These are phyloP conservation scores for Bjerkandera adusta DNA, from an alignment of 1,284 basidiomycete species.

Conservation along the genomic window DNA sequence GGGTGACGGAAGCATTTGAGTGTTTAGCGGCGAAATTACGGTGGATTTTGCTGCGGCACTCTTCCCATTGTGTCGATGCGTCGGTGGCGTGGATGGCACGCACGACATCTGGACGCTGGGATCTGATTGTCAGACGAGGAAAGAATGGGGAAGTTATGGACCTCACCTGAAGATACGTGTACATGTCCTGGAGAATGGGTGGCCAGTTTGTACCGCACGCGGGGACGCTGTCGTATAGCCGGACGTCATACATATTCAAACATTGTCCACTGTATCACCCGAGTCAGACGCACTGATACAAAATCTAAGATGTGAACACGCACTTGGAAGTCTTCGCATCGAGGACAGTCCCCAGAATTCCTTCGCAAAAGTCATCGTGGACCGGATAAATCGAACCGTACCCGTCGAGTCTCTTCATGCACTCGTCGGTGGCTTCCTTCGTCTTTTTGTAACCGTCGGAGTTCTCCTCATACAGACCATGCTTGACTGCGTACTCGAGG, in stretches of 20 bases:
- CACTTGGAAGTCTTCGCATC: conserved; percentile 64
- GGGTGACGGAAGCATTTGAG: conserved; percentile 71
- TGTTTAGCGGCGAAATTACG: conserved; percentile 54
- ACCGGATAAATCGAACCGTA: conserved; percentile 56
- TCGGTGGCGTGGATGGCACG: conserved; percentile 78
- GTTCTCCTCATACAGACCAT: conserved; percentile 74
- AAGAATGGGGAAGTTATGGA: conserved; percentile 19
- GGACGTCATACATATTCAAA: conserved; percentile 95
- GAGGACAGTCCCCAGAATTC: conserved; percentile 62
- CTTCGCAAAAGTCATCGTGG: conserved; percentile 63
- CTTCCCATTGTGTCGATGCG: conserved; percentile 84
- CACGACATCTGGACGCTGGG: conserved; percentile 78
- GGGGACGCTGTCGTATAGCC: conserved; percentile 82
- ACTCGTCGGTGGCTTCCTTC: conserved; percentile 63
- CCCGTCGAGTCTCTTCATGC: conserved; percentile 53
- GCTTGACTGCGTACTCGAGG: conserved; percentile 83
- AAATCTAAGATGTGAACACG: no score
- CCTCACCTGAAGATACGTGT: conserved; percentile 80
- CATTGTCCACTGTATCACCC: no score
- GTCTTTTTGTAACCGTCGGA: conserved; percentile 69
- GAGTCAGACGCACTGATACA: no score
- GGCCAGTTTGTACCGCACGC: conserved; percentile 99
- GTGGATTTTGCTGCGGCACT: conserved; percentile 79
- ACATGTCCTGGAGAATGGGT: conserved; percentile 79
- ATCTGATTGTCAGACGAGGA: conserved; percentile 10